phyloP scores from a whole-genome alignment of 169 alveolate genomes.

The Plasmodium fragile region DNA sequence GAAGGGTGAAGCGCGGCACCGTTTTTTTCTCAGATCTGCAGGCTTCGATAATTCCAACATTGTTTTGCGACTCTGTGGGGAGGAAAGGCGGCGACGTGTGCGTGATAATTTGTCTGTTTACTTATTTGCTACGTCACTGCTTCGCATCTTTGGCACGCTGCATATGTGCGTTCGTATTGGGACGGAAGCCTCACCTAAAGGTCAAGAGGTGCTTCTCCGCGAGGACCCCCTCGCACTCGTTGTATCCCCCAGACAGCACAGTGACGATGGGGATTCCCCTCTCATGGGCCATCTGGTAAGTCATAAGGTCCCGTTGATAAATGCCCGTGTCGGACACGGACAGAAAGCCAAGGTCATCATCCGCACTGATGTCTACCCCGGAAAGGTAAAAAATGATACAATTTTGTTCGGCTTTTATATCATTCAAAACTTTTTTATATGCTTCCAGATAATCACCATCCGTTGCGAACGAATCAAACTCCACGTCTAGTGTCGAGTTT shows the following conservation, averaged over 20 bases:
- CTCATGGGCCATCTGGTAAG: conserved; percentile 37
- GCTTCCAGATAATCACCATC: conserved; percentile 25
- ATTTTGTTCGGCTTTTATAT: conserved; percentile 14
- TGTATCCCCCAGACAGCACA: conserved; percentile 47
- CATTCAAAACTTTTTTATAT: conserved; percentile 19
- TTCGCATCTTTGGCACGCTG: not conserved
- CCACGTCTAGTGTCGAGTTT: conserved; percentile 45
- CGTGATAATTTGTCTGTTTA: not conserved
- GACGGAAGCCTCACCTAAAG: not conserved
- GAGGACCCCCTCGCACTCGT: conserved; percentile 14
- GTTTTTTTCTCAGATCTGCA: not conserved
- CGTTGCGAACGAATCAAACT: conserved; percentile 7
- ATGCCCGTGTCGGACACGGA: conserved; percentile 70
- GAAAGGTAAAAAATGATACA: conserved; percentile 72
- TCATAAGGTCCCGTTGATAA: conserved; percentile 43
- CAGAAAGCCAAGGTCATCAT: conserved; percentile 73
- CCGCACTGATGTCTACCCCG: conserved; percentile 77
- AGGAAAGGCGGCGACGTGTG: not conserved
- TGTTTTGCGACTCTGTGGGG: conserved; percentile 22
- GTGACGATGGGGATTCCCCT: conserved; percentile 31
- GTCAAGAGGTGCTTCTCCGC: conserved; percentile 36
- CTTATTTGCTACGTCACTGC: not conserved
- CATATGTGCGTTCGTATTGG: not conserved
- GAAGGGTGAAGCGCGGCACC: not conserved
- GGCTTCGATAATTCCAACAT: not conserved